Evolutionary conservation across 306 rosid species (phyloP), one percentile per base, ranked within the genome.

Genomic region (Albizia julibrissin): DNA sequence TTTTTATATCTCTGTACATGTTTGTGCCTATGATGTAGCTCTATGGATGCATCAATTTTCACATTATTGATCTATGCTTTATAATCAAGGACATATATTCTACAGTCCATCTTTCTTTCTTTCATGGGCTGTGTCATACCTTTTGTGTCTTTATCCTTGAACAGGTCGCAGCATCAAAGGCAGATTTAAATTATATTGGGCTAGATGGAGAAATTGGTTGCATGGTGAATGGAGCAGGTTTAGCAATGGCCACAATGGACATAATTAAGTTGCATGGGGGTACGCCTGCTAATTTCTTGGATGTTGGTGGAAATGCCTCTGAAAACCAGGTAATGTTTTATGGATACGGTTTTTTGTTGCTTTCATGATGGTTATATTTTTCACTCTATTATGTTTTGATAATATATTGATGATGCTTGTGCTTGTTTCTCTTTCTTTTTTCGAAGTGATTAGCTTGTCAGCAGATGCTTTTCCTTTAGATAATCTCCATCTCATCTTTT

Each of bases 231-330:
- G 99, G 99, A 54, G 99, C 98, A 46, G 99, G 99, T 80, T 86
- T 95, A 79, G 98, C 99, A 76, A 95, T 95, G 99, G 95, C 99
- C 79, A 95, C 99, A 14, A 95, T 95, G 99, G 99, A 95, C 82
- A 95, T 95, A 65, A 95, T 95, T 74, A 95, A 95, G 85, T 84
- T 95, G 86, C 98, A 86, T 69, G 99, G 99, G 31, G 99, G 99
- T 83, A 95, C 99, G 80, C 99, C 99, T 79, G 99, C 99, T 77
- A 95, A 95, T 90, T 95, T 95, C 84, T 89, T 95, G 69, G 99
- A 95, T 82, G 97, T 93, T 3, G 99, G 99, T 76, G 99, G 99
- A 66, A 92, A 91, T 93, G 99, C 99, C 73, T 93, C 99, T 62
- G 99, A 95, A 90, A 84, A 85, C 85, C 99, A 95, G 99, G 99